Base-by-base conservation (phyloP, 305 asterid species). In the Plantago rigida region DNA sequence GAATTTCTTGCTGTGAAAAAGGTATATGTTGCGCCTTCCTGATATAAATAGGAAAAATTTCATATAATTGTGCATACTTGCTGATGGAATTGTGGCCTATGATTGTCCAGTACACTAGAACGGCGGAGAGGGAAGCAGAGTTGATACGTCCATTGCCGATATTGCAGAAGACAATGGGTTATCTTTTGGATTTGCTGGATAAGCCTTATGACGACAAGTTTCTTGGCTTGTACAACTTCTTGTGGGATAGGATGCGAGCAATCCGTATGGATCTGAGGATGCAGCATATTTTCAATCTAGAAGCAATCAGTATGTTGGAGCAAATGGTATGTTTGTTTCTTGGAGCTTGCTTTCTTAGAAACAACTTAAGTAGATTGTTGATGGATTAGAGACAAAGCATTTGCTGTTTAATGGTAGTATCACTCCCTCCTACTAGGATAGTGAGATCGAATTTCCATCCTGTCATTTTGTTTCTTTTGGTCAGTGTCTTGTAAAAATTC, bases 191-290 rank as follows among this genome's bases (percentile, higher is more conserved):
- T 78, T 82, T 93, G 79, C 84, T 93, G 68, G 84, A 82, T 78
- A 81, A 72, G 71, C 84, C 96, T 60, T 93, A 89, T 34, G 88
- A 75, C 70, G 92, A 85, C 65, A 84, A 73, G 69, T 93, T 89
- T 71, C 99, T 93, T 65, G 86, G 90, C 56, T 68, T 89, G 73
- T 93, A 93, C 69, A 93, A 93, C 86, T 93, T 93, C 77, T 81
- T 93, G 72, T 93, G 99, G 99, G 99, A 93, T 78, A 85, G 99
- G 78, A 93, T 93, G 99, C 80, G 99, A 50, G 99, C 99, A 55
- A 78, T 93, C 61, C 95, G 99, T 51, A 93, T 93, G 99, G 99
- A 93, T 79, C 78, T 93, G 77, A 89, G 99, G 81, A 93, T 93
- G 99, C 99, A 93, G 65, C 99, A 93, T 83, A 87, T 93, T 74